Base-by-base conservation (phyloP, 1,284 basidiomycete species). In the Pascua guehoae region DNA sequence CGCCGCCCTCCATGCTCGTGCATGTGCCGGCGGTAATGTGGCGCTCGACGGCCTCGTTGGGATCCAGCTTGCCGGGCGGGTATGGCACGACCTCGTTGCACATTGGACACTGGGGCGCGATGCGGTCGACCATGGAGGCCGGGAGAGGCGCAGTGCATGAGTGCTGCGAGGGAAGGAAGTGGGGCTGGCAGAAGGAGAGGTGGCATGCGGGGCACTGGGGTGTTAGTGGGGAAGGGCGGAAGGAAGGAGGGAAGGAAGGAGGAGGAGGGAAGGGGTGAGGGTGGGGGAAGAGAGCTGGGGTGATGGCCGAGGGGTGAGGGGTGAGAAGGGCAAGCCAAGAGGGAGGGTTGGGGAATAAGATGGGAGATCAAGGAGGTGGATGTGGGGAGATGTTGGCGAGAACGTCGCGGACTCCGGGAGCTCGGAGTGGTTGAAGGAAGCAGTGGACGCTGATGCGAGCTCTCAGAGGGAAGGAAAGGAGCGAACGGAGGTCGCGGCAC, bases 151-250 rank as follows among this genome's bases (percentile, higher is more conserved):
- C 63, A 0, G 65, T 68, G 53, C 76, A 78, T 2, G 58, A 38
- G 54, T 78, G 76, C 36, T 65, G 62, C 8, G 69, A 68, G 15
- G 75, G 72, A 4, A 73, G 68, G 58, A 77, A 76, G 58, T 78
- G 76, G 7, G 70, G 66, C 56, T 74, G 74, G 60, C 76, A 78
- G 63, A 68, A 78, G 18, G 75, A 65, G 24, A 61, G 59, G 32
- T 71, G 64, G 61, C 76, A 78, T 66, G 74, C 75, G 56, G 74
- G 75, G 52, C 76, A 77, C 71, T 74, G 58, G 36, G 7, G 58
- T 61, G 8, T 41, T 32, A 14, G 12, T n/a, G 47, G 24, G 15
- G 12, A n/a, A 36, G 15, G 3, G 17, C 17, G 15, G 54, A n/a
- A n/a, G n/a, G n/a, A n/a, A n/a, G n/a, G n/a, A n/a, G n/a, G n/a